phyloP scores from a whole-genome alignment of 1,284 basidiomycete species.

The Agroathelia rolfsii region DNA sequence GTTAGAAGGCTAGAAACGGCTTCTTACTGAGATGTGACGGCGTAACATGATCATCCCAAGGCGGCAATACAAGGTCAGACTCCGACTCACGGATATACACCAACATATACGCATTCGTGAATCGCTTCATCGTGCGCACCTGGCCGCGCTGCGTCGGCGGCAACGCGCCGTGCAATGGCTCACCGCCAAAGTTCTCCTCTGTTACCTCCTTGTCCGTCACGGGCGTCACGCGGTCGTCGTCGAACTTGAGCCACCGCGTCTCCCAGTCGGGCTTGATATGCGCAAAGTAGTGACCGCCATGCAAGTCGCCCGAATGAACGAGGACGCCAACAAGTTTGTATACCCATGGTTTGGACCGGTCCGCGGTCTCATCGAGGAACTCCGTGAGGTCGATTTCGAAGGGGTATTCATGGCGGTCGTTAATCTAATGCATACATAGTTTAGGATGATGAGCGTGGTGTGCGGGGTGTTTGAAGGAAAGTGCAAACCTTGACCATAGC shows the following conservation, averaged over 20 bases:
- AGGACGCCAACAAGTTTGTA: constrained; percentile 97
- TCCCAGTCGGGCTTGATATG: constrained; percentile 96
- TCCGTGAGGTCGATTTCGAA: constrained; percentile 94
- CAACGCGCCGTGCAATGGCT: constrained; percentile 71
- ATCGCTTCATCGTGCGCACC: constrained; percentile 92
- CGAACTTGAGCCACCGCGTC: constrained; percentile 96
- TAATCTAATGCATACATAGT: constrained; percentile 63
- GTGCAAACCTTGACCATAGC: constrained; percentile 86
- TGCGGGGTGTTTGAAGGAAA: not conserved
- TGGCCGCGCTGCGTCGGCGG: constrained; percentile 77
- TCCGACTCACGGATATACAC: constrained; percentile 90
- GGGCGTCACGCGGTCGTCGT: constrained; percentile 97
- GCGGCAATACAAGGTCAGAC: constrained; percentile 79
- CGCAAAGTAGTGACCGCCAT: constrained; percentile 99
- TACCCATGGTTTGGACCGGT: constrained; percentile 78
- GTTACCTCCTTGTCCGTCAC: constrained; percentile 97
- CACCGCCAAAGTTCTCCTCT: constrained; percentile 98
- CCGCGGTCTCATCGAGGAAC: constrained; percentile 81
- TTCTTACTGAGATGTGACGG: constrained; percentile 85
- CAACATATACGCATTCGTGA: constrained; percentile 99
- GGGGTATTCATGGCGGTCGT: constrained; percentile 98
- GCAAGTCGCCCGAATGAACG: constrained; percentile 97
- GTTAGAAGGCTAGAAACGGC: constrained; percentile 7
- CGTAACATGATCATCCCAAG: constrained; percentile 89
- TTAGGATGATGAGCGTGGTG: constrained; percentile 3